Conservation (phyloP, 2,329 filamentous ascomycete genomes). For the Coniochaeta ligniaria region DNA sequence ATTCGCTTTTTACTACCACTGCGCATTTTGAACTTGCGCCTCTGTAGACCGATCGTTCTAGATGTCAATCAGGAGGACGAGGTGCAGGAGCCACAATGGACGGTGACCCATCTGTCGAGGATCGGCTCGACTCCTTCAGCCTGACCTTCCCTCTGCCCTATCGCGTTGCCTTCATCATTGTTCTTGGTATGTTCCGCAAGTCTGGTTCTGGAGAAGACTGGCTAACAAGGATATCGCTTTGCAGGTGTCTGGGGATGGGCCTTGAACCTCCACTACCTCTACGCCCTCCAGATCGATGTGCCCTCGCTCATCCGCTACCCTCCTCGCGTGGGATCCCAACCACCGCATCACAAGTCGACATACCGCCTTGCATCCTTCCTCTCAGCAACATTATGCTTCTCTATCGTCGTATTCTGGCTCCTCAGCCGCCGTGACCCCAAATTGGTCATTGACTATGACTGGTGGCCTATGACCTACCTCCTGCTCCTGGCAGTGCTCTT, state of each 20-base stretch:
- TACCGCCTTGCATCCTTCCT: slow-evolving; percentile 80
- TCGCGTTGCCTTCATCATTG: slow-evolving; percentile 76
- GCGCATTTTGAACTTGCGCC: background rate
- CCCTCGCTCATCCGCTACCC: slow-evolving; percentile 83
- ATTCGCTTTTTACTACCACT: background rate
- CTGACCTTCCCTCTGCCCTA: slow-evolving; percentile 82
- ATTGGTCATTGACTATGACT: slow-evolving; percentile 71
- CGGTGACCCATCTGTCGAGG: slow-evolving; percentile 64
- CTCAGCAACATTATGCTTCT: slow-evolving; percentile 61
- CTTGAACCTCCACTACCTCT: slow-evolving; percentile 81
- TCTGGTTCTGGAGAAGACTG: background rate
- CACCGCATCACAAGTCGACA: slow-evolving; percentile 71
- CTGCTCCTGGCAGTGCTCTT: slow-evolving; percentile 65
- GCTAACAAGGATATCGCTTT: slow-evolving; percentile 5
- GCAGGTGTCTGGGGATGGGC: slow-evolving; percentile 93
- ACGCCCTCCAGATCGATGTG: slow-evolving; percentile 76
- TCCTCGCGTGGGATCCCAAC: slow-evolving; percentile 59
- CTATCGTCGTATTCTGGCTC: slow-evolving; percentile 76
- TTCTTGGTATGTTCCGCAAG: slow-evolving; percentile 55
- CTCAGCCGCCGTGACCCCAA: slow-evolving; percentile 64
- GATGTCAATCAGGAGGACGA: slow-evolving; percentile 4
- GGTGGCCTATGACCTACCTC: slow-evolving; percentile 80
- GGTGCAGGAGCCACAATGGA: slow-evolving; percentile 46
- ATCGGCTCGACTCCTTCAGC: slow-evolving; percentile 77
- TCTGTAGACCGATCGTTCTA: background rate